These are phyloP conservation scores for Eremomyces bilateralis DNA, from an alignment of 495 filamentous ascomycete species.

Conservation along the genomic window DNA sequence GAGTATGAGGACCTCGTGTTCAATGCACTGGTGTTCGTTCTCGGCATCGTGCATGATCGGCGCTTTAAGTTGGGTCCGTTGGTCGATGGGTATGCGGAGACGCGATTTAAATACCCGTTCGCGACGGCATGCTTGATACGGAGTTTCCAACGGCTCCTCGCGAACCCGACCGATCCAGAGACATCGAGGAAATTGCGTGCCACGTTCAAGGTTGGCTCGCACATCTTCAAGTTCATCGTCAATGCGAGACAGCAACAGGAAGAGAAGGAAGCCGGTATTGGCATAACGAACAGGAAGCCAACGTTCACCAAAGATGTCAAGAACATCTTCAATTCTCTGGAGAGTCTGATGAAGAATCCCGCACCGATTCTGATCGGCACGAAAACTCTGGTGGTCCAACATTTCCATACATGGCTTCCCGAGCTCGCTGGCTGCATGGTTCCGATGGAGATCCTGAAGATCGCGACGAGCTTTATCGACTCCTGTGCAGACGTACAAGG, in stretches of 20 bases:
- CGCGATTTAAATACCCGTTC: constrained; percentile 78
- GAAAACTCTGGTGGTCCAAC: constrained; percentile 85
- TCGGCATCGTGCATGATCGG: constrained; percentile 87
- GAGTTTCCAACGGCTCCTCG: constrained; percentile 64
- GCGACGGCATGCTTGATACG: constrained; percentile 78
- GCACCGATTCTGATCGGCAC: constrained; percentile 75
- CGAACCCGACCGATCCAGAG: constrained; percentile 55
- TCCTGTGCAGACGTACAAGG: constrained; percentile 74
- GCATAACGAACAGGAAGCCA: constrained; percentile 53
- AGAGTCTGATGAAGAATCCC: constrained; percentile 67
- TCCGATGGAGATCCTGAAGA: constrained; percentile 68
- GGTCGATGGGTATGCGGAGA: constrained; percentile 81
- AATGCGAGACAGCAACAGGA: constrained; percentile 74
- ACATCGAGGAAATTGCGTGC: constrained; percentile 67
- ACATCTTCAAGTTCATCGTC: constrained; percentile 88
- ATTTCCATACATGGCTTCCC: constrained; percentile 92
- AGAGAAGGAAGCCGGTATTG: constrained; percentile 71
- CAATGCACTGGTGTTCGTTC: constrained; percentile 64
- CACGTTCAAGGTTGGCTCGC: constrained; percentile 83
- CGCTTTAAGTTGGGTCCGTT: constrained; percentile 77
- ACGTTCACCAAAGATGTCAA: constrained; percentile 69
- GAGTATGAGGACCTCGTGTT: constrained; percentile 89
- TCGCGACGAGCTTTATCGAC: constrained; percentile 84
- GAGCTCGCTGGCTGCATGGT: constrained; percentile 57
- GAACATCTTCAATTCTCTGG: constrained; percentile 71